Evolutionary conservation across 163 green algal species (phyloP), one percentile per base, ranked within the genome.

Genomic region (Chlorella variabilis): DNA sequence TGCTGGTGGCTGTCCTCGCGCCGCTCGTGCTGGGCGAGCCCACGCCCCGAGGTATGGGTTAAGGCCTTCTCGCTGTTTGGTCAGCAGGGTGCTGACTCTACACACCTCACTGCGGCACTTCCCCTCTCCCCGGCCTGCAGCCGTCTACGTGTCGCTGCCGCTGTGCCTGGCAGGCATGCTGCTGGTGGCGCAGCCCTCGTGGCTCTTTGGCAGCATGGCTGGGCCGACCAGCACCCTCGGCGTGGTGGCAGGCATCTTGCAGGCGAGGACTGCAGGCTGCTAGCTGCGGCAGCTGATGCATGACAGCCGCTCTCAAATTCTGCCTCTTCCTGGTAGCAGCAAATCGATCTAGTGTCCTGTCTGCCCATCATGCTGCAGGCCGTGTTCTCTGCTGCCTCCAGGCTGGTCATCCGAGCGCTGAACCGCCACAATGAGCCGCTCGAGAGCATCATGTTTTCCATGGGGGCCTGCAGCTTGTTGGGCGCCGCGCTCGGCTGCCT

Each of bases 151-250:
- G 4, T 41, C 70, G 27, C 51, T 84, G 67, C 67, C 78, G 2
- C 23, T 62, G 17, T 78, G 78, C 78, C 38, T 84, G 31, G 36
- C 25, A 1, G 78, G 78, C 31, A 71, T 84, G 67, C 36, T 84
- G 67, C 62, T 84, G 29, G 59, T 77, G 38, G 38, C 59, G 18
- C 45, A 78, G 78, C 78, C 78, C 20, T 38, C 56, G 0, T 78
- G 49, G 51, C 51, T 84, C 15, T 84, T 84, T 71, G 78, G 78
- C n/a, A 8, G 58, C 0, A 56, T 41, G 13, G 39, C 58, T 0
- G 67, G 61, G 29, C 54, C 31, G 2, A 51, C 59, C 45, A 56
- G 70, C 54, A 29, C 58, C 1, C 25, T 56, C n/a, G 67, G 54
- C 39, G 51, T 76, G 51, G 38, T 27, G 41, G 48, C 41, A 27